Conservation (phyloP, 1,139 yeast species). For the Yamadazyma conglobata region DNA sequence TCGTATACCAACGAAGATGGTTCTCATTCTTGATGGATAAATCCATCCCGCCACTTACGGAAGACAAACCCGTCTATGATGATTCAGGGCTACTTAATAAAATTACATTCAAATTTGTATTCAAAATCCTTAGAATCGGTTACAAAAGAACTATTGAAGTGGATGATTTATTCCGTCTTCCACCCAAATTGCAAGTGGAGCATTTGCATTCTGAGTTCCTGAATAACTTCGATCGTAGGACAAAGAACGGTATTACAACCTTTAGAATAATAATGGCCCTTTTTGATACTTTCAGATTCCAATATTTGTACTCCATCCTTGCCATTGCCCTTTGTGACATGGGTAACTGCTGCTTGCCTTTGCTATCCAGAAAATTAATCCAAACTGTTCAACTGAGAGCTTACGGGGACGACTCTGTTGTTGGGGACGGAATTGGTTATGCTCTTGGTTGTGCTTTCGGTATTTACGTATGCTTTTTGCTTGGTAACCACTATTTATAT, state of each 20-base stretch:
- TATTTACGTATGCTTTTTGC: conserved; percentile 17
- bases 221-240: conserved; percentile 31
- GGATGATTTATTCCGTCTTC: conserved; percentile 57
- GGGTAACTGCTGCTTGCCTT: conserved; percentile 26
- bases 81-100: conserved; percentile 28
- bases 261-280: conserved; percentile 17
- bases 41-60: conserved; percentile 52
- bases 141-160: conserved; percentile 63
- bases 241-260: conserved; percentile 26
- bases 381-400: conserved; percentile 25
- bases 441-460: conserved; percentile 29
- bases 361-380: conserved; percentile 28
- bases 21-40: conserved; percentile 16
- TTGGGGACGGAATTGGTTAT: conserved; percentile 36
- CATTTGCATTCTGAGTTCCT: conserved; percentile 30
- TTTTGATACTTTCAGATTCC: conserved; percentile 28
- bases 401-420: conserved; percentile 18
- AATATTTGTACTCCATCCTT: conserved; percentile 22
- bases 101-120: conserved; percentile 56
- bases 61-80: conserved; percentile 42
- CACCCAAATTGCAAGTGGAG: conserved; percentile 55
- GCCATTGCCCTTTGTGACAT: conserved; percentile 21
- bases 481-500: conserved; percentile 19
- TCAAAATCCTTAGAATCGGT: conserved; percentile 57
- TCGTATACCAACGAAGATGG: conserved; percentile 18